Evolutionary conservation across 139 green algal genomes (phyloP).

Genomic region (Trebouxia sp.): DNA sequence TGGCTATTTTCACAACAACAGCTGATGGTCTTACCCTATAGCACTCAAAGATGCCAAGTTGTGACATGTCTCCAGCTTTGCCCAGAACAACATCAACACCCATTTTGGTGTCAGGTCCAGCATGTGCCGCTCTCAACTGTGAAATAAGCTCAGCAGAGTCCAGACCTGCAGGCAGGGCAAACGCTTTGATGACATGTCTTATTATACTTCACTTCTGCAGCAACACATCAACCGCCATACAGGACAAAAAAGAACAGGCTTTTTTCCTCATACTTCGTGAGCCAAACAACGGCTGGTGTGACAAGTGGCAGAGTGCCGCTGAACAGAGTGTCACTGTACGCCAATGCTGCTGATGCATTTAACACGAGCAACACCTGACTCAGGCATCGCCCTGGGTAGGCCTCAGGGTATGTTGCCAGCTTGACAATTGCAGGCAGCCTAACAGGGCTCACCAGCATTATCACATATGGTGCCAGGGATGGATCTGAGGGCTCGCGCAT

Average conservation of each 20-base stretch:
- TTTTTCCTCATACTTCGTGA: not conserved
- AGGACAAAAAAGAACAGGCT: not conserved
- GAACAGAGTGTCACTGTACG: too few relatives aligned
- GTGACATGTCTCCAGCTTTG: slow-evolving; percentile 66
- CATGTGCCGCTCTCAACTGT: slow-evolving; percentile 83
- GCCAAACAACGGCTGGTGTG: not conserved
- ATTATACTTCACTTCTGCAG: too few relatives aligned
- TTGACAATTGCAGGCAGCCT: not conserved
- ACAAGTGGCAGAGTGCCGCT: not conserved
- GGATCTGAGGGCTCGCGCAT: slow-evolving; percentile 84
- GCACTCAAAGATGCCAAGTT: slow-evolving; percentile 81
- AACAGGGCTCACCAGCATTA: slow-evolving; percentile 78
- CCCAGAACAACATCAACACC: slow-evolving; percentile 86
- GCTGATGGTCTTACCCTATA: slow-evolving; percentile 56
- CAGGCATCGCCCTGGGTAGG: too few relatives aligned
- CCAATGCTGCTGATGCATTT: too few relatives aligned
- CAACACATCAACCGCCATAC: too few relatives aligned
- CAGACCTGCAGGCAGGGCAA: slow-evolving; percentile 53
- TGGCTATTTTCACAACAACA: too few relatives aligned
- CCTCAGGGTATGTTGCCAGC: not conserved
- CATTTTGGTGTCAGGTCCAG: slow-evolving; percentile 47
- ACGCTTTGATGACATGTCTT: too few relatives aligned
- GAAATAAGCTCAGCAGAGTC: slow-evolving; percentile 86
- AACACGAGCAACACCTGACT: too few relatives aligned
- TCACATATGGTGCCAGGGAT: slow-evolving; percentile 96